phyloP scores from a whole-genome alignment of 1,284 basidiomycete species.

The Thecaphora thlaspeos region DNA sequence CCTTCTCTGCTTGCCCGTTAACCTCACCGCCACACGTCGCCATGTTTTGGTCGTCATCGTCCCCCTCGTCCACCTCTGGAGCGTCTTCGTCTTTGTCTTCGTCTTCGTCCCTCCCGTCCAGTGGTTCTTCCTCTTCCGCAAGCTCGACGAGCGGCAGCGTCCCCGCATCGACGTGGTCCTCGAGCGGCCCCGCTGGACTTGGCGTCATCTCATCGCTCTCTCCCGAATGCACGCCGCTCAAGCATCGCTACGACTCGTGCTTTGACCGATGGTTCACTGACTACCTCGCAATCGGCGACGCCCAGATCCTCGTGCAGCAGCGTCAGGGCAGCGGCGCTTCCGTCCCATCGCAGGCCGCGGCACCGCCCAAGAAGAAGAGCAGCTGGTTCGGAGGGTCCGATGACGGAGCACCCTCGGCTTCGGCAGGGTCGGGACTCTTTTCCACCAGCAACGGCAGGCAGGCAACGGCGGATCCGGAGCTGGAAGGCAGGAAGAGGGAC shows the following conservation, averaged over 20 bases:
- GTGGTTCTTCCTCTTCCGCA: not conserved
- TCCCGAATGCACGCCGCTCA: constrained; percentile 80
- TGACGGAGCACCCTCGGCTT: not conserved
- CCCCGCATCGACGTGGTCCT: not conserved
- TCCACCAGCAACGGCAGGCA: no score
- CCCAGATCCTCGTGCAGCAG: constrained; percentile 47
- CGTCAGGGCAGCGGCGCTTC: constrained; percentile 59
- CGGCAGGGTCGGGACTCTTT: constrained; percentile 28
- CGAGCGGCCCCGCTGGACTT: constrained; percentile 24
- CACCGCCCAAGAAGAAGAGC: constrained; percentile 16
- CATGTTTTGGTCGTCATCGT: not conserved
- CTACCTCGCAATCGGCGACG: constrained; percentile 65
- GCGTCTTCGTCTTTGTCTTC: not conserved
- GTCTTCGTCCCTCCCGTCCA: not conserved
- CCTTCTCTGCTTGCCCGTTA: no score
- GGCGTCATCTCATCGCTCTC: constrained; percentile 63
- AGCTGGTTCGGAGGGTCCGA: constrained; percentile 12
- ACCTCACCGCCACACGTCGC: no score
- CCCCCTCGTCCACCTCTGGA: constrained; percentile 1
- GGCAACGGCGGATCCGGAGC: constrained; percentile 26
- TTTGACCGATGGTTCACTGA: constrained; percentile 96
- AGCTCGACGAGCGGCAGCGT: constrained; percentile 11
- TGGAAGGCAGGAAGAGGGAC: constrained; percentile 13
- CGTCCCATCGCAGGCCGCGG: constrained; percentile 1
- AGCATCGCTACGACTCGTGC: constrained; percentile 84